Evolutionary conservation across 1,139 yeast species (phyloP), one percentile per base, ranked within the genome.

Genomic region (Hyphopichia khmerensis): DNA sequence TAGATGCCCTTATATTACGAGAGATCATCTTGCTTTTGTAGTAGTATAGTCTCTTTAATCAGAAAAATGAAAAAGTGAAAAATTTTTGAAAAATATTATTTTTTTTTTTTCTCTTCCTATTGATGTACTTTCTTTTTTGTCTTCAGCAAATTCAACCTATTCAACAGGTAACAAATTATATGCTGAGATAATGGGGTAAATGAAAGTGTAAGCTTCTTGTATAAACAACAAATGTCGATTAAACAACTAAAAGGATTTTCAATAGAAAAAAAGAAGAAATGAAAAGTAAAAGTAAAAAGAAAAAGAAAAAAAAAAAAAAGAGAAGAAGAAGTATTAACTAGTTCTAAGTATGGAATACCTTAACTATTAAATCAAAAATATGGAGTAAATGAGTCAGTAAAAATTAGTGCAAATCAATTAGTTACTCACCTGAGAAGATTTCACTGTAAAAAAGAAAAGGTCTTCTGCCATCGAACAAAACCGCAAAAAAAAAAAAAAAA

Each of bases 1-100:
- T 41, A 23, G 43, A 21, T 14, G 47, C 39, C 40, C 42, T 49
- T 33, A 46, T 40, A 37, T 39, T 49, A 29, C 44, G 43, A n/a
- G 44, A 41, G 21, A 44, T 32, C 47, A 46, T 45, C 36, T 18
- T 42, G 8, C 13, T 8, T 17, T 5, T 32, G 11, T 9, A 7
- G 5, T 26, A 26, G 11, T 7, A 11, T 7, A 26, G 4, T 11
- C 5, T 4, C 29, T 26, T 26, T 3, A 11, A 7, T 26, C 29
- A 26, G 13, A 7, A 7, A 26, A 11, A 26, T 26, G 5, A 9
- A 21, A 21, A 26, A 26, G 29, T 26, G 29, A 26, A 26, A 26
- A 26, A 26, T 26, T 26, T 9, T 26, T 26, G 9, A 17, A 18
- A 32, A 32, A 32, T 16, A 32, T 16, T 9, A 32, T 6, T 17